Conservation (phyloP, 805 yeast species). For the Wickerhamiella qilinensis region DNA sequence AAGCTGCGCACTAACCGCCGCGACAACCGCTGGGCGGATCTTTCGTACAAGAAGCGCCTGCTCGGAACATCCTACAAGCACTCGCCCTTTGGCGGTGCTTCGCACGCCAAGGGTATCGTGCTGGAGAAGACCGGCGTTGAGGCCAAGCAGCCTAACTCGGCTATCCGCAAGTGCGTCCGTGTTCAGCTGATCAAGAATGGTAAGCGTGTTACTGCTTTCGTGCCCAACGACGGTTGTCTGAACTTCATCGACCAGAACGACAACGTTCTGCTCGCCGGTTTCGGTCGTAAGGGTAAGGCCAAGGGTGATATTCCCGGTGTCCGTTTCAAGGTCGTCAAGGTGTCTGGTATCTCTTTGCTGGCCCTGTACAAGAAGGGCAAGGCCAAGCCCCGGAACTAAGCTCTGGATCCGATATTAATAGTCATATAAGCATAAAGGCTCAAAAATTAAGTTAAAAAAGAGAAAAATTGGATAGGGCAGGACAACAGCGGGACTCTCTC, state of each 20-base stretch:
- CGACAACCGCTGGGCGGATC: constrained; percentile 99
- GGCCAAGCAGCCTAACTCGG: constrained; percentile 99
- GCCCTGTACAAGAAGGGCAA: constrained; percentile 99
- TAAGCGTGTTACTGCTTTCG: constrained; percentile 99
- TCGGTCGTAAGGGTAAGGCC: constrained; percentile 99
- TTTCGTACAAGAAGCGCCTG: constrained; percentile 94
- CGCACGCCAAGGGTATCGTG: constrained; percentile 99
- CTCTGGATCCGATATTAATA: neutral
- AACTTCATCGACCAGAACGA: constrained; percentile 99
- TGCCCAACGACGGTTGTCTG: constrained; percentile 99
- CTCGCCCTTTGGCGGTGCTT: constrained; percentile 99
- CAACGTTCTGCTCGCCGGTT: constrained; percentile 98
- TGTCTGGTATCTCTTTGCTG: constrained; percentile 97
- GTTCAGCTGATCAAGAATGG: constrained; percentile 99
- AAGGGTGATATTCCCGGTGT: constrained; percentile 99
- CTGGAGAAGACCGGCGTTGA: constrained; percentile 99
- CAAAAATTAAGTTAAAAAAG: neutral
- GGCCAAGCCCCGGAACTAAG: constrained; percentile 99
- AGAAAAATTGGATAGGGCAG: too few relatives aligned
- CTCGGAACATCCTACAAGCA: constrained; percentile 99
- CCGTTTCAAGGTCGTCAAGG: constrained; percentile 99
- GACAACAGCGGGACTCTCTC: too few relatives aligned
- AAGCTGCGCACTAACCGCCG: constrained; percentile 99
- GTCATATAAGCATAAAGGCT: neutral
- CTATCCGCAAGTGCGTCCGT: constrained; percentile 99